These are phyloP conservation scores for Byssoonygena ceratinophila DNA, from an alignment of 2,329 filamentous ascomycete species.

Conservation along the genomic window DNA sequence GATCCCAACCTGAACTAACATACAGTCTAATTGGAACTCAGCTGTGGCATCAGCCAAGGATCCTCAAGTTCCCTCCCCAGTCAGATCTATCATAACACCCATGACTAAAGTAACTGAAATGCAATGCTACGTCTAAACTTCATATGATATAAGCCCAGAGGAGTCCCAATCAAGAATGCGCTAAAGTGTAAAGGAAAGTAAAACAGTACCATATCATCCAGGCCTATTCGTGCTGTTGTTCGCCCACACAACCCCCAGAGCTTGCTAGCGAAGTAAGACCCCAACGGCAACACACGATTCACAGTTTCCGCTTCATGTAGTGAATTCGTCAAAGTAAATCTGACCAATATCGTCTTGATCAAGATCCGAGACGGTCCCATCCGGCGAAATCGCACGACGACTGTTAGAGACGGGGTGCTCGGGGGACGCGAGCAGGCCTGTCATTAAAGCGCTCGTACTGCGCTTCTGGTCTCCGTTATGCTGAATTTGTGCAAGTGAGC, in stretches of 20 bases:
- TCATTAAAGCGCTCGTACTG: background rate
- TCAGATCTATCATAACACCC: background rate
- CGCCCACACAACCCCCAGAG: background rate
- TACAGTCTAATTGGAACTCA: slow-evolving; percentile 5
- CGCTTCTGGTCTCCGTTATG: slow-evolving; percentile 10
- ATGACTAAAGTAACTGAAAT: slow-evolving; percentile 3
- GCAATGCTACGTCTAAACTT: slow-evolving; percentile 10
- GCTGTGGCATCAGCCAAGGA: slow-evolving; percentile 5
- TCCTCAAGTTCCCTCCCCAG: background rate
- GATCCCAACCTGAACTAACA: slow-evolving; percentile 6
- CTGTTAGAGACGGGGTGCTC: slow-evolving; percentile 16
- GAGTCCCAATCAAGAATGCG: background rate
- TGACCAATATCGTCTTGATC: slow-evolving; percentile 27
- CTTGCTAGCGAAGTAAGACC: background rate
- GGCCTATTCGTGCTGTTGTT: background rate
- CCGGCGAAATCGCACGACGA: slow-evolving; percentile 22
- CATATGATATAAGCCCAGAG: slow-evolving; percentile 7
- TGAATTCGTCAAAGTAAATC: slow-evolving; percentile 25
- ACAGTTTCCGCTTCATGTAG: slow-evolving; percentile 4
- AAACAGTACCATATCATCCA: background rate
- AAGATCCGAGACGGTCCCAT: slow-evolving; percentile 29
- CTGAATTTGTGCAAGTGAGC: slow-evolving; percentile 18
- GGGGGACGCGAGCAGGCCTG: slow-evolving; percentile 12
- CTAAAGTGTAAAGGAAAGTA: background rate
- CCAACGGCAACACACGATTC: background rate